phyloP scores from a whole-genome alignment of 768 basidiomycete species.

The Tricholoma flavovirens region DNA sequence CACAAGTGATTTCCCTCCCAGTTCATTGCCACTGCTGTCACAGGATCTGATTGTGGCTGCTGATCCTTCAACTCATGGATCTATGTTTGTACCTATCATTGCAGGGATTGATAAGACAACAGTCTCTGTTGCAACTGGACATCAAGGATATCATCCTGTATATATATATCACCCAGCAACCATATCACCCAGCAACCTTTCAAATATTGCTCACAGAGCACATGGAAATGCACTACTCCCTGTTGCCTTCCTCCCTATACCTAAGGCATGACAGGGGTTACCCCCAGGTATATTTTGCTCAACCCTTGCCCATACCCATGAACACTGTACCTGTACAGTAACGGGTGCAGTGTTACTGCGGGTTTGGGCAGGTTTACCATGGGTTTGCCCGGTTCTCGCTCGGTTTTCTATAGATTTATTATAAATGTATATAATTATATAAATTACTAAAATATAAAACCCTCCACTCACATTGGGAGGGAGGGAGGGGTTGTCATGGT shows the following conservation, averaged over 20 bases:
- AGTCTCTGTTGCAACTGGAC: conserved; percentile 33
- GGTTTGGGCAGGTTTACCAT: no score
- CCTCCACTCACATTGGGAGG: no score
- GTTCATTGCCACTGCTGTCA: background rate
- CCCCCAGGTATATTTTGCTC: no score
- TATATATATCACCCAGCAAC: conserved; percentile 26
- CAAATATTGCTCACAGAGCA: conserved; percentile 21
- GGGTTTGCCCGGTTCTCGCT: no score
- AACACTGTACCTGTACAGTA: no score
- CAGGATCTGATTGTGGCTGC: background rate
- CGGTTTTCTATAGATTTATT: no score
- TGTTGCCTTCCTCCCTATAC: conserved; percentile 25
- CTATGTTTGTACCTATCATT: conserved; percentile 26
- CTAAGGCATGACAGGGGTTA: no score
- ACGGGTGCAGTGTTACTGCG: no score
- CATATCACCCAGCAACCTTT: conserved; percentile 22
- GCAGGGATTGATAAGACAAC: conserved; percentile 38
- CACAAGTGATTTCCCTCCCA: background rate
- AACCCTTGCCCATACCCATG: no score
- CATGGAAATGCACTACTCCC: conserved; percentile 26
- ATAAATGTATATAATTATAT: no score
- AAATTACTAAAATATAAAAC: no score
- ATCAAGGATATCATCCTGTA: conserved; percentile 33
- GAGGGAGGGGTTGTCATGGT: no score
- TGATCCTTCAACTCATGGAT: conserved; percentile 21